Evolutionary conservation across 768 basidiomycete species (phyloP).

Genomic region (Hortiboletus campestris): DNA sequence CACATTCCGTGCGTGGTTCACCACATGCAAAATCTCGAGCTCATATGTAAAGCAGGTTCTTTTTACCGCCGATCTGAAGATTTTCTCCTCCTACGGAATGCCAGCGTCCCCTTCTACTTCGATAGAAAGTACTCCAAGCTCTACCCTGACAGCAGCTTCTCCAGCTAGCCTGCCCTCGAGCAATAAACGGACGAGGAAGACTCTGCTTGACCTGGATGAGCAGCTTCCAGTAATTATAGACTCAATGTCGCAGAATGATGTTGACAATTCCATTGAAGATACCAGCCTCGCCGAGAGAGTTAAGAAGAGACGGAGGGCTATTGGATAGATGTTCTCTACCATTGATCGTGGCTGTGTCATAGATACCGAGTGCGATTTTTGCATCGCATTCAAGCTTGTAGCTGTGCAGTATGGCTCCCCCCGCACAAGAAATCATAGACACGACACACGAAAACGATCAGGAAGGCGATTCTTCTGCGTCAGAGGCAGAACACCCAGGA

Average conservation of each 20-base stretch:
- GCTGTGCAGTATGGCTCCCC: slow-evolving; percentile 34
- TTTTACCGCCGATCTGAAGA: slow-evolving; percentile 72
- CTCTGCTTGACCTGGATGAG: slow-evolving; percentile 3
- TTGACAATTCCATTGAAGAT: background rate
- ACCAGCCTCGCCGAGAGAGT: slow-evolving; percentile 41
- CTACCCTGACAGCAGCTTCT: slow-evolving; percentile 31
- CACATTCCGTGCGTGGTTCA: slow-evolving; percentile 62
- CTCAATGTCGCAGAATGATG: background rate
- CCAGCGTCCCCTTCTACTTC: slow-evolving; percentile 20
- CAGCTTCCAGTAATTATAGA: slow-evolving; percentile 11
- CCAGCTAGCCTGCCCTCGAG: slow-evolving; percentile 34
- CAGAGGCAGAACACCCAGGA: slow-evolving; percentile 29
- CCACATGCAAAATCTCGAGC: background rate
- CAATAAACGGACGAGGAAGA: slow-evolving; percentile 31
- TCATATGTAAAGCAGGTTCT: slow-evolving; percentile 47
- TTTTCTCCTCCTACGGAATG: slow-evolving; percentile 61
- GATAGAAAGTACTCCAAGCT: slow-evolving; percentile 11
- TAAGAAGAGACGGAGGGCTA: slow-evolving; percentile 37
- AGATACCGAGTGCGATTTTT: background rate
- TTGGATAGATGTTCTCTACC: slow-evolving; percentile 3
- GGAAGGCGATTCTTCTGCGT: slow-evolving; percentile 31
- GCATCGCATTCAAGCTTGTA: background rate
- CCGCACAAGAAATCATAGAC: slow-evolving; percentile 41
- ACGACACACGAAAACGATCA: slow-evolving; percentile 36
- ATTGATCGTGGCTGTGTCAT: slow-evolving; percentile 18